Percentiles rank a stretch among this genome's conserved stretches.
Evolutionary conservation across 352 stramenopile species (phyloP).

Genomic region (Globisporangium radiosum): DNA sequence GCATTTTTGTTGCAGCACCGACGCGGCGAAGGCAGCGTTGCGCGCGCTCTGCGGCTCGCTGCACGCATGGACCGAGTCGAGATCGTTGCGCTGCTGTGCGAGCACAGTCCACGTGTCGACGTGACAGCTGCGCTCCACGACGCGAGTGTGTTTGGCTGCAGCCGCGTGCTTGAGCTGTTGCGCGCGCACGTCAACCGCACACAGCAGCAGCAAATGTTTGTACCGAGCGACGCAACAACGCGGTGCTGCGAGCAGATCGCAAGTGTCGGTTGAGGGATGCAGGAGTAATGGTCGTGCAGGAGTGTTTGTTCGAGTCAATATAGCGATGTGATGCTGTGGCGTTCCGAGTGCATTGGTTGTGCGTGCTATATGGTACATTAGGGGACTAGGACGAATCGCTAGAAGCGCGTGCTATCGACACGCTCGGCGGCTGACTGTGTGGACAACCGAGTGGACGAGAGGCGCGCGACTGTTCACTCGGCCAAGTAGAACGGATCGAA

Average conservation of each 20-base stretch:
- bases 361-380: too few species aligned
- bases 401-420: too few species aligned
- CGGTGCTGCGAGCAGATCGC: not conserved
- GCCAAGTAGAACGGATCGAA: slow-evolving; percentile 35
- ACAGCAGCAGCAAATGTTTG: not conserved
- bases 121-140: not conserved
- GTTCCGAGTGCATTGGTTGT: too few species aligned
- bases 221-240: not conserved
- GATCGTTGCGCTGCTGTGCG: not conserved
- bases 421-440: too few species aligned
- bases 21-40: not conserved
- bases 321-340: too few species aligned
- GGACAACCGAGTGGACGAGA: too few species aligned
- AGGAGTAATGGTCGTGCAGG: not conserved
- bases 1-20: not conserved
- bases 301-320: not conserved
- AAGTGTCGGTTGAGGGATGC: not conserved
- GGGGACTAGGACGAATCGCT: too few species aligned
- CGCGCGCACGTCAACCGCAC: not conserved
- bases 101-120: not conserved
- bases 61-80: not conserved
- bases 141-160: not conserved
- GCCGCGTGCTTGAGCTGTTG: not conserved
- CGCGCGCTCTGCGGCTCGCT: not conserved
- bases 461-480: slow-evolving; percentile 1